Base-by-base conservation (phyloP, 192 early-diverging fungal species). In the Pilaira anomala region DNA sequence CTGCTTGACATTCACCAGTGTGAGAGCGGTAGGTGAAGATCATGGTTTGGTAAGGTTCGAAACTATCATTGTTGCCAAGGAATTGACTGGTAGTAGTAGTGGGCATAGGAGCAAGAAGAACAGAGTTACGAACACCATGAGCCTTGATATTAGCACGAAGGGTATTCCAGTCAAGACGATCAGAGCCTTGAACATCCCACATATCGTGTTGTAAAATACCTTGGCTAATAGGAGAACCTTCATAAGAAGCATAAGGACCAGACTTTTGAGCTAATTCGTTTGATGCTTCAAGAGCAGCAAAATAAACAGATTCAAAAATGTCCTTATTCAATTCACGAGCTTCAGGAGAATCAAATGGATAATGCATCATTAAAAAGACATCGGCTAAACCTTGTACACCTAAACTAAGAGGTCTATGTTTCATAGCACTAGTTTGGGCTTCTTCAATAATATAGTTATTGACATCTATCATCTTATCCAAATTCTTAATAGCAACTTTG, bases 401-500 rank as follows among this genome's bases (percentile, higher is more conserved):
- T 24, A 95, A 71, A 12, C 91, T 92, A 68, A 95, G 85, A 52
- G 95, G 94, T 39, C 95, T 84, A 78, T 98, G 92, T 52, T 91
- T 89, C 83, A 91, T 82, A 80, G 96, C 96, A 69, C 91, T 92
- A 45, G 71, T 77, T 36, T 83, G 78, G 21, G 93, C 92, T 79
- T 94, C 91, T 16, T 78, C 78, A 44, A 98, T 89, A 2, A 94
- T 93, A 78, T 98, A 98, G 66, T 84, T 93, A 83, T 96, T 98
- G 71, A 92, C 81, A 73, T 98, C 94, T 66, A 98, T 98, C 72
- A 98, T 91, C 80, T 91, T 93, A 90, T 98, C 94, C 63, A 98
- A 73, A 81, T 98, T 98, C 64, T 78, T 81, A 24, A 93, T 85
- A 13, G 90, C 85, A 6, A 95, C 85, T 75, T 97, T 94, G 69